phyloP scores from a whole-genome alignment of 2,329 filamentous ascomycete genomes.

The Fusarium nurragi region DNA sequence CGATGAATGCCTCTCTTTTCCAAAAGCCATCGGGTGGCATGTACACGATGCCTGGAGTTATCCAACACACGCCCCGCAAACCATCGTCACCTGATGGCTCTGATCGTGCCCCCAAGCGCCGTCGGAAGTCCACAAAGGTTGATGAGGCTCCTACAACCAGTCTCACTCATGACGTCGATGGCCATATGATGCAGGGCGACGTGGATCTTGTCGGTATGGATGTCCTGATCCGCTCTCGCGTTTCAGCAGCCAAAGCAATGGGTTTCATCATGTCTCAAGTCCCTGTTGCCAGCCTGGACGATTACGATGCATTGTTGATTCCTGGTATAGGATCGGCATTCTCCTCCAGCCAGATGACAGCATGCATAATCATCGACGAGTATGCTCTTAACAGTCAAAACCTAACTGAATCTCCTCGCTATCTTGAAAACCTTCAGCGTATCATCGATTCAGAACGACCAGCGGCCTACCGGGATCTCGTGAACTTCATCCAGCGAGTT shows the following conservation, averaged over 20 bases:
- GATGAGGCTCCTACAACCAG: constrained; percentile 71
- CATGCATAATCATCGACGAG: constrained; percentile 87
- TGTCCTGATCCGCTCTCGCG: constrained; percentile 85
- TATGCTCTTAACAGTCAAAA: constrained; percentile 72
- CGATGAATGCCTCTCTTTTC: constrained; percentile 90
- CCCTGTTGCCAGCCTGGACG: constrained; percentile 69
- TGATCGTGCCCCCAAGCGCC: constrained; percentile 76
- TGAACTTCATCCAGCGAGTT: constrained; percentile 88
- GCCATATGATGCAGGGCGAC: constrained; percentile 97
- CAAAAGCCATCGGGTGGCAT: constrained; percentile 91
- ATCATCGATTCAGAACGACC: constrained; percentile 87
- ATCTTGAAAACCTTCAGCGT: constrained; percentile 72
- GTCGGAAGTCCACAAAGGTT: constrained; percentile 84
- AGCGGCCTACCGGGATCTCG: constrained; percentile 85
- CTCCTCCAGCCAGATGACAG: constrained; percentile 86
- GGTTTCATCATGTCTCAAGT: constrained; percentile 83
- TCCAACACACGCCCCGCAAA: constrained; percentile 56
- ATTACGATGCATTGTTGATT: constrained; percentile 72
- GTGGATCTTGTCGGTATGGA: constrained; percentile 94
- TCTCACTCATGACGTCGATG: constrained; percentile 95
- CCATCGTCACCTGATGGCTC: constrained; percentile 62
- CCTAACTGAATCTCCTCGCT: constrained; percentile 58
- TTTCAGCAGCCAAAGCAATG: constrained; percentile 87
- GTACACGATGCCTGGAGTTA: constrained; percentile 67
- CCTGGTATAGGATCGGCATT: constrained; percentile 75